Conservation (phyloP, 768 basidiomycete species). For the Mycena kentingensis region DNA sequence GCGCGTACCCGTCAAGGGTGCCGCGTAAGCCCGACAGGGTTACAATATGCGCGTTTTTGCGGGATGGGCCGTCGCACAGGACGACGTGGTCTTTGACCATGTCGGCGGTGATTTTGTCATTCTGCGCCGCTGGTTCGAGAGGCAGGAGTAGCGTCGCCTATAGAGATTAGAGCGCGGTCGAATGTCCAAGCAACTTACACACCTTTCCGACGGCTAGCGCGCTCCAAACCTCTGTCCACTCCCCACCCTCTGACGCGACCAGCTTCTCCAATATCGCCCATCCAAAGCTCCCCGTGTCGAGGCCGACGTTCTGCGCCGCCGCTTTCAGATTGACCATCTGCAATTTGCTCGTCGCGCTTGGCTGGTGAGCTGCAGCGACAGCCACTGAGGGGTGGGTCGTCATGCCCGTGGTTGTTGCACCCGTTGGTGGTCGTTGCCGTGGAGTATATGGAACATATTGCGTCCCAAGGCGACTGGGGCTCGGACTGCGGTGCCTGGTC, state of each 20-base stretch:
- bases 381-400: slow-evolving; percentile 21
- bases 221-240: slow-evolving; percentile 74
- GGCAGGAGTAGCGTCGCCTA: slow-evolving; percentile 86
- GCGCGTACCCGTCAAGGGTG: slow-evolving; percentile 58
- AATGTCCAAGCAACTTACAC: slow-evolving; percentile 24
- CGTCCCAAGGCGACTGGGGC: slow-evolving; percentile 44
- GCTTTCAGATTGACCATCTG: slow-evolving; percentile 76
- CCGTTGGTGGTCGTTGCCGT: slow-evolving; percentile 17
- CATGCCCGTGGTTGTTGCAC: slow-evolving; percentile 23
- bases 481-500: slow-evolving; percentile 32
- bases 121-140: slow-evolving; percentile 52
- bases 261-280: slow-evolving; percentile 80
- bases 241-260: slow-evolving; percentile 53
- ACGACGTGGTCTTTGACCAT: slow-evolving; percentile 84
- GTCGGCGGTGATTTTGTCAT: slow-evolving; percentile 64
- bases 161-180: background rate
- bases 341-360: slow-evolving; percentile 66
- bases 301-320: slow-evolving; percentile 65
- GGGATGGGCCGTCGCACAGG: slow-evolving; percentile 56
- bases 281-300: slow-evolving; percentile 66
- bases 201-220: slow-evolving; percentile 70
- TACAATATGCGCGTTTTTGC: slow-evolving; percentile 55
- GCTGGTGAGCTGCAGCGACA: slow-evolving; percentile 35
- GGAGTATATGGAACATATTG: slow-evolving; percentile 35
- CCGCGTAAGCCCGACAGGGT: slow-evolving; percentile 87